Evolutionary conservation across 2,329 filamentous ascomycete species (phyloP).

Genomic region (Curvularia lunata): DNA sequence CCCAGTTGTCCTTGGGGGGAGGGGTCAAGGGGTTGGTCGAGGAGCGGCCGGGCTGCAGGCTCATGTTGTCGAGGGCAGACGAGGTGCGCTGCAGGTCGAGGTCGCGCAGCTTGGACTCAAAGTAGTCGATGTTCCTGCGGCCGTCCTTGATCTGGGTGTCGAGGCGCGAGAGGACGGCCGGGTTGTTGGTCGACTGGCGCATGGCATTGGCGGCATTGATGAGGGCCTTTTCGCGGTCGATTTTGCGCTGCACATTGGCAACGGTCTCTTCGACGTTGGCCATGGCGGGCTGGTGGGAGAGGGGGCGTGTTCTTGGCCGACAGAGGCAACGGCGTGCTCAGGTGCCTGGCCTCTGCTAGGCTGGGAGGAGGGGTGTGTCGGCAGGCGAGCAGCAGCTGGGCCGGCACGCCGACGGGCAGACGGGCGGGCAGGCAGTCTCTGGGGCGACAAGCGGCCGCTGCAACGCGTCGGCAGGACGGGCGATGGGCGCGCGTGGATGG

Average conservation of each 20-base stretch:
- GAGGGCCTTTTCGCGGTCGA: constrained; percentile 93
- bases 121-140: constrained; percentile 90
- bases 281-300: constrained; percentile 52
- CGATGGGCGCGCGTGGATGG: constrained; percentile 8
- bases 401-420: constrained; percentile 18
- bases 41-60: constrained; percentile 58
- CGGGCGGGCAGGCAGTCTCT: constrained; percentile 17
- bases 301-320: constrained; percentile 35
- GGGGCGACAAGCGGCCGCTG: constrained; percentile 13
- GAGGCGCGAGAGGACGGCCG: constrained; percentile 84
- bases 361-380: constrained; percentile 23
- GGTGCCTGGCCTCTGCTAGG: constrained; percentile 37
- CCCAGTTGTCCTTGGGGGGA: constrained; percentile 73
- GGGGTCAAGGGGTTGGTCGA: constrained; percentile 56
- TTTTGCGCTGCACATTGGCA: constrained; percentile 91
- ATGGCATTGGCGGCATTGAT: constrained; percentile 94
- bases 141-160: constrained; percentile 95
- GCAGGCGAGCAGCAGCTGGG: constrained; percentile 36
- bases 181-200: constrained; percentile 95
- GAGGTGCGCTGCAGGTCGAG: constrained; percentile 81
- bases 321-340: constrained; percentile 29
- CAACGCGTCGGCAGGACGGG: constrained; percentile 17
- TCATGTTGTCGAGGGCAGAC: constrained; percentile 71
- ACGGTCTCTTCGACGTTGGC: constrained; percentile 66
- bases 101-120: constrained; percentile 89